phyloP scores from a whole-genome alignment of 768 basidiomycete genomes.

The Russula sp. region DNA sequence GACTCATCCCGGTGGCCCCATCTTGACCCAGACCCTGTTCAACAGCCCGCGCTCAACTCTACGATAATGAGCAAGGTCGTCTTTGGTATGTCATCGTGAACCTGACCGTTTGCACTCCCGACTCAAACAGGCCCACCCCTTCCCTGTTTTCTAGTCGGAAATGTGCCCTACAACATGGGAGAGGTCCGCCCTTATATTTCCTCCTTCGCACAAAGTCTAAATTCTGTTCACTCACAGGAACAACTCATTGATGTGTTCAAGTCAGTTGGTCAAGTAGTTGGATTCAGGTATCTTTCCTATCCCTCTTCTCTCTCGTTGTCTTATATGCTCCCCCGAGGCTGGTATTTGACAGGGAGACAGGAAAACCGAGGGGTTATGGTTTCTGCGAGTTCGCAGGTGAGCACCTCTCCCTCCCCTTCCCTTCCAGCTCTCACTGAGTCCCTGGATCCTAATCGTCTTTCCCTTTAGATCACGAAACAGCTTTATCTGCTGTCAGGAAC shows the following conservation, averaged over 20 bases:
- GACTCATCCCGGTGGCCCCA: not conserved
- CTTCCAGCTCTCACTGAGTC: not conserved
- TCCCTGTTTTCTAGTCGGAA: conserved; percentile 51
- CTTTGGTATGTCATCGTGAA: conserved; percentile 40
- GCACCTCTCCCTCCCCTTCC: not conserved
- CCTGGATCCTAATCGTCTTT: not conserved
- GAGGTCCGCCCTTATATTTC: conserved; percentile 39
- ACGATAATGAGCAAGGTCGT: conserved; percentile 59
- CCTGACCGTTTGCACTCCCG: not conserved
- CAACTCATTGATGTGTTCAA: conserved; percentile 85
- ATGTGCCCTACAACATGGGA: conserved; percentile 86
- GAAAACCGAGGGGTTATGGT: conserved; percentile 90
- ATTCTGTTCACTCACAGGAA: conserved; percentile 37
- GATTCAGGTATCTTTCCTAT: conserved; percentile 57
- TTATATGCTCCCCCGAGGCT: conserved; percentile 40
- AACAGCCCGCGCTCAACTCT: not conserved
- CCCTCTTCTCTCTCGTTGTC: not conserved
- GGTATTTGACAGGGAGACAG: conserved; percentile 88
- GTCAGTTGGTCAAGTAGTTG: conserved; percentile 79
- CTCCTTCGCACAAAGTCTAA: not conserved
- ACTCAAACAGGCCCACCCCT: not conserved
- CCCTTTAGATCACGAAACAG: conserved; percentile 88
- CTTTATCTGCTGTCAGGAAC: conserved; percentile 90
- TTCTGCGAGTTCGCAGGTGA: conserved; percentile 90
- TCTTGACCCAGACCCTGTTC: not conserved